Evolutionary conservation across 2,329 filamentous ascomycete genomes (phyloP).

Genomic region (Diaporthe humulicola): DNA sequence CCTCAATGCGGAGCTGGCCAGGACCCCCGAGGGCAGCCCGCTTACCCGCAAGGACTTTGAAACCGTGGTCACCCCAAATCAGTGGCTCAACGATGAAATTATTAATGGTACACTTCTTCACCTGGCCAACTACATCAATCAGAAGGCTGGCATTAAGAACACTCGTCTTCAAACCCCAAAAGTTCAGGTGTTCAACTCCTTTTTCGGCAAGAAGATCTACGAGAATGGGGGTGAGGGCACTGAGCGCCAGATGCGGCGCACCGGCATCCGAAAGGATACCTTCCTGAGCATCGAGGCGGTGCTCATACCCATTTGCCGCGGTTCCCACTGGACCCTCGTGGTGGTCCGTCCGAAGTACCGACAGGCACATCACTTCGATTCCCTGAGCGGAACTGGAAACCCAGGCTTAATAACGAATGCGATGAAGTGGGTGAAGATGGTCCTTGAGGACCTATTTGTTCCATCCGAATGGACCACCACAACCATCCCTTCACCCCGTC

Average conservation of each 20-base stretch:
- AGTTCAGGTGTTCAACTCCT: conserved; percentile 74
- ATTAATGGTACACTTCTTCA: conserved; percentile 76
- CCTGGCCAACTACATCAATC: conserved; percentile 71
- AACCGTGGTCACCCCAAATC: conserved; percentile 67
- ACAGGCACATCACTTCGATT: conserved; percentile 79
- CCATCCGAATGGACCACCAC: conserved; percentile 71
- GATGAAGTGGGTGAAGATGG: conserved; percentile 68
- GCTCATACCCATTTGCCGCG: conserved; percentile 76
- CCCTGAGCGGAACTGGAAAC: conserved; percentile 62
- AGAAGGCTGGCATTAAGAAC: conserved; percentile 65
- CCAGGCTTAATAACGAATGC: conserved; percentile 56
- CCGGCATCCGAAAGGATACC: conserved; percentile 69
- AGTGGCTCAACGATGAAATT: conserved; percentile 84
- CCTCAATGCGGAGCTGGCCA: conserved; percentile 54
- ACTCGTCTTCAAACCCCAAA: conserved; percentile 64
- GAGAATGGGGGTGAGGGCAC: conserved; percentile 61
- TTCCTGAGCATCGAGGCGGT: conserved; percentile 76
- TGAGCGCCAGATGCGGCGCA: conserved; percentile 68
- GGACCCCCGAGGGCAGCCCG: conserved; percentile 62
- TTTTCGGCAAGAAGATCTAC: conserved; percentile 72
- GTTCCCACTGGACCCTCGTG: conserved; percentile 79
- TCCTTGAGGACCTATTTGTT: conserved; percentile 69
- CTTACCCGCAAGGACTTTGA: conserved; percentile 72
- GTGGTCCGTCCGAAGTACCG: conserved; percentile 73
- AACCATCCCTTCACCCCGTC: conserved; percentile 63